Base-by-base conservation (phyloP, 352 stramenopile genomes). In the Phytophthora lateralis region DNA sequence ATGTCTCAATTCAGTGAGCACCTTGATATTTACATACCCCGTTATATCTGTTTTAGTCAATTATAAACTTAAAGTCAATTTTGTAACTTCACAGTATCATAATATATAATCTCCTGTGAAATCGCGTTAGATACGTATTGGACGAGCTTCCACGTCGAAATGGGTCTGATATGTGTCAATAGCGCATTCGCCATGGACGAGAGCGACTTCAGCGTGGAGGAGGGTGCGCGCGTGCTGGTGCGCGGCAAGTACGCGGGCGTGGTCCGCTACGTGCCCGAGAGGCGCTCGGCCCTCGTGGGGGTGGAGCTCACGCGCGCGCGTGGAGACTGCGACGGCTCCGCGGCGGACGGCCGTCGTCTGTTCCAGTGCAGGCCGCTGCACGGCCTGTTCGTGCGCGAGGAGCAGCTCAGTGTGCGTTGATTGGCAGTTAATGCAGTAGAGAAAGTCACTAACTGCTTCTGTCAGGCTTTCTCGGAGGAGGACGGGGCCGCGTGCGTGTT, bases 341-440 rank as follows among this genome's bases (percentile, higher is more conserved):
- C 63, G 38, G 53, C 91, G 4, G 75, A 95, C 27, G 90, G 89
- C 32, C 70, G 84, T 42, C 76, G 75, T 7, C 71, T 90, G 27
- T 98, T 98, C 73, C 64, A 89, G 68, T 92, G 85, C 76, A 88
- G 91, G 42, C 71, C 72, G 2, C 78, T 95, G 42, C 74, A 93
- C 56, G 91, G 84, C 2, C 57, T 96, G 17, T 97, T 97, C 58
- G 87, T 97, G 29, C 78, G 80, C 55, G 82, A 90, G 41, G 83
- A 93, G 51, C 81, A 91, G 54, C 63, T 95, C 8, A 63, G 69
- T 44, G 85, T 95, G 58, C 14, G 66, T 49, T 55, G 30, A 41
- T 14, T 10, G 37, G 4, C 4, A 6, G 26, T 30, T 9, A 6
- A 9, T 30, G 26, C 2, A 2, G 26, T 8, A 4, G 26, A 30